Conservation (phyloP, 2,329 filamentous ascomycete species). For the Emergomyces africanus region DNA sequence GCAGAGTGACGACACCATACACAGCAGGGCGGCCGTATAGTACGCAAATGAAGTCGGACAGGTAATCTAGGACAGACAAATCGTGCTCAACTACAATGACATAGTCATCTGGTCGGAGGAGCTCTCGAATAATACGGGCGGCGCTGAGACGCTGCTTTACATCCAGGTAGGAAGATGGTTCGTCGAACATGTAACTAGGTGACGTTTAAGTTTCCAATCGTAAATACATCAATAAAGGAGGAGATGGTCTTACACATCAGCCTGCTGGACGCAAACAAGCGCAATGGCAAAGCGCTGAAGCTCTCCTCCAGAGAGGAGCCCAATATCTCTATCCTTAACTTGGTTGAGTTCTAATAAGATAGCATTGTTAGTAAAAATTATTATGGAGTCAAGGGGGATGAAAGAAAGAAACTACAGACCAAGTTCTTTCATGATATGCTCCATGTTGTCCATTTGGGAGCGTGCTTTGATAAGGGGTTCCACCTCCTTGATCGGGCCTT, state of each 20-base stretch:
- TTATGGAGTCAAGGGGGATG: not conserved
- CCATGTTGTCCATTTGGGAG: slow-evolving; percentile 61
- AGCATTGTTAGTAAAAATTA: slow-evolving; percentile 1
- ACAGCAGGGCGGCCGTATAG: slow-evolving; percentile 91
- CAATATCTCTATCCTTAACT: slow-evolving; percentile 84
- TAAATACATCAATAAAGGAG: not conserved
- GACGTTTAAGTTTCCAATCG: not conserved
- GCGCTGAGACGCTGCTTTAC: slow-evolving; percentile 96
- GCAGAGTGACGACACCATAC: slow-evolving; percentile 94
- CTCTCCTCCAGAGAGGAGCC: slow-evolving; percentile 87
- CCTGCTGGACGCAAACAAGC: slow-evolving; percentile 87
- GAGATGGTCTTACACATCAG: slow-evolving; percentile 56
- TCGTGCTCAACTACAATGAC: slow-evolving; percentile 99
- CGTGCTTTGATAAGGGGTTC: slow-evolving; percentile 64
- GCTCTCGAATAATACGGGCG: slow-evolving; percentile 79
- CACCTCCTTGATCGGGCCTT: slow-evolving; percentile 67
- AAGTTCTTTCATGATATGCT: slow-evolving; percentile 71
- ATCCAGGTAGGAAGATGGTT: slow-evolving; percentile 97
- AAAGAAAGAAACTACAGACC: slow-evolving; percentile 28
- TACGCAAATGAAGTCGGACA: slow-evolving; percentile 96
- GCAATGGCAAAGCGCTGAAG: slow-evolving; percentile 96
- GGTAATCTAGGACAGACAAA: slow-evolving; percentile 94
- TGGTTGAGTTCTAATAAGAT: slow-evolving; percentile 58
- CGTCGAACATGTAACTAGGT: slow-evolving; percentile 92
- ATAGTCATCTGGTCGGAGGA: slow-evolving; percentile 81